phyloP scores from a whole-genome alignment of 306 rosid species.

The Abrus pulchellus region DNA sequence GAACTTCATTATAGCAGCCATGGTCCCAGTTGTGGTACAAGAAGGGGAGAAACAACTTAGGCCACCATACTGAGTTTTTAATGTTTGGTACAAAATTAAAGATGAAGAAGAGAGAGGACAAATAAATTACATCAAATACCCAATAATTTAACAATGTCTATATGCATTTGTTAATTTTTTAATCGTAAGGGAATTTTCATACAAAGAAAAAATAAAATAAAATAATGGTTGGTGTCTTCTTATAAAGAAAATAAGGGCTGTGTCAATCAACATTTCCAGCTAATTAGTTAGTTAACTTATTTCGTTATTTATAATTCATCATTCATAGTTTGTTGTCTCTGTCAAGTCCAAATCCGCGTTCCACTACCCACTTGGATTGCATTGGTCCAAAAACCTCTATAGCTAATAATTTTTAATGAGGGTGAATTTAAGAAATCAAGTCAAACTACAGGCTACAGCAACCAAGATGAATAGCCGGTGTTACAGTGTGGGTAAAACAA shows the following conservation, averaged over 20 bases:
- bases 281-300: constrained; percentile 17
- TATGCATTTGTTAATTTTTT: background rate
- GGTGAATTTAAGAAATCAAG: background rate
- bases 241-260: background rate
- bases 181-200: background rate
- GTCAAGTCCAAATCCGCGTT: constrained; percentile 45
- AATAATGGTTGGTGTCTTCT: constrained; percentile 1
- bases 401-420: background rate
- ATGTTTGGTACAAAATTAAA: background rate
- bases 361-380: constrained; percentile 14
- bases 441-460: background rate
- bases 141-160: background rate
- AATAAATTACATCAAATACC: background rate
- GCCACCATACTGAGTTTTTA: background rate
- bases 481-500: constrained; percentile 42
- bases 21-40: background rate
- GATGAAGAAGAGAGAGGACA: background rate
- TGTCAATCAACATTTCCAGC: constrained; percentile 35
- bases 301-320: background rate
- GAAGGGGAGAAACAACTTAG: constrained; percentile 5
- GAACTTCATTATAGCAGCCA: constrained; percentile 16
- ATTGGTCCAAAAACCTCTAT: background rate
- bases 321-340: constrained; percentile 33
- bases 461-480: constrained; percentile 38
- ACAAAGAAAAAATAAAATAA: background rate